Conservation (phyloP, 495 filamentous ascomycete species). For the Tuber melanosporum region DNA sequence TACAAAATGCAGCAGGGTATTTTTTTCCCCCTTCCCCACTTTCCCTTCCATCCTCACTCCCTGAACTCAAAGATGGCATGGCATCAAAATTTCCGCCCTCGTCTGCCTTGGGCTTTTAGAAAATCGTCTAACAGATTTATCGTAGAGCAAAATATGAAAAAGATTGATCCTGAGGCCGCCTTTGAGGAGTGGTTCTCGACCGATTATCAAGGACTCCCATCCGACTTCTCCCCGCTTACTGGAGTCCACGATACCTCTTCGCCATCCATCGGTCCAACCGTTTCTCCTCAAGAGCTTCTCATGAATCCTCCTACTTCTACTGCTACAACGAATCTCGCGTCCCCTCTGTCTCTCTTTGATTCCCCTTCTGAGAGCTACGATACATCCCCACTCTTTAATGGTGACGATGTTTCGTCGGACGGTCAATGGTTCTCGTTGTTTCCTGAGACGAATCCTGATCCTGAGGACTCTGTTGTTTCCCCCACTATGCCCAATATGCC, state of each 20-base stretch:
- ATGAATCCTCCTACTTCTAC: constrained; percentile 74
- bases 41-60: constrained; percentile 44
- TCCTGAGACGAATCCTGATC: constrained; percentile 48
- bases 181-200: constrained; percentile 49
- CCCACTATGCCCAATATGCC: constrained; percentile 45
- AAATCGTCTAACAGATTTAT: constrained; percentile 12
- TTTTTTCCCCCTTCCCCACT: constrained; percentile 16
- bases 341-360: constrained; percentile 67
- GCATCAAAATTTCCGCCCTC: background rate
- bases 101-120: constrained; percentile 44
- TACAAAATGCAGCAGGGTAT: constrained; percentile 38
- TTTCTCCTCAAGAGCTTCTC: constrained; percentile 81
- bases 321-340: constrained; percentile 77
- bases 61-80: constrained; percentile 45
- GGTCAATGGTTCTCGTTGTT: constrained; percentile 64
- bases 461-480: constrained; percentile 40
- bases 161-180: constrained; percentile 46
- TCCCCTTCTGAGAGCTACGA: constrained; percentile 69
- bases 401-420: constrained; percentile 44
- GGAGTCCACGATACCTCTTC: constrained; percentile 44
- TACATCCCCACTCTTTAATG: constrained; percentile 63
- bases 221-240: constrained; percentile 35
- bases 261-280: constrained; percentile 52
- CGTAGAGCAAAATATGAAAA: constrained; percentile 45
- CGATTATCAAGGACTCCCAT: constrained; percentile 44